Percentiles rank a stretch among this genome's conserved stretches.
These are phyloP conservation scores for Tetrahymena borealis DNA, from an alignment of 73 alveolate genomes.

Conservation along the genomic window DNA sequence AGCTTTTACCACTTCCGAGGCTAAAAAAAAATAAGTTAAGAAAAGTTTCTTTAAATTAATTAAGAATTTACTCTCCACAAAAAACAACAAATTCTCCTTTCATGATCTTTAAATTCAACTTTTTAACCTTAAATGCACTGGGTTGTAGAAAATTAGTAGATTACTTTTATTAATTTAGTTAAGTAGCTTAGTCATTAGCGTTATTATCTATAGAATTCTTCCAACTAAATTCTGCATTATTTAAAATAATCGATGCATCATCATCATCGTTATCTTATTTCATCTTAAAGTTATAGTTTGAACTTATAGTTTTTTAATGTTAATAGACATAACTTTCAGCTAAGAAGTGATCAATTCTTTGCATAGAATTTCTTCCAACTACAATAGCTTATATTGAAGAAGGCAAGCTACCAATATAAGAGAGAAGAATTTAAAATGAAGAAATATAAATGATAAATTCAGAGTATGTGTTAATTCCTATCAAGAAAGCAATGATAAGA, in stretches of 20 bases:
- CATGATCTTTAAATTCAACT: neutral
- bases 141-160: neutral
- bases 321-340: neutral
- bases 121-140: neutral
- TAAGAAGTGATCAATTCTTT: neutral
- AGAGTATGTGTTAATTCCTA: neutral
- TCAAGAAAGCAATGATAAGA: neutral
- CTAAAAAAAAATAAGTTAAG: neutral
- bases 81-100: neutral
- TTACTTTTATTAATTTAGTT: neutral
- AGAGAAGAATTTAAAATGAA: neutral
- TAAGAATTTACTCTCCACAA: neutral
- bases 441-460: neutral
- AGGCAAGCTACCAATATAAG: neutral
- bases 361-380: neutral
- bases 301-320: neutral
- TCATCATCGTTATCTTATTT: neutral
- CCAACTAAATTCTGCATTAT: neutral
- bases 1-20: conserved; percentile 19
- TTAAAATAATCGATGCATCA: neutral
- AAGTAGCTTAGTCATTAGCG: neutral
- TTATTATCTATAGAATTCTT: neutral
- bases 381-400: neutral
- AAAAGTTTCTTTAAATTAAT: neutral
- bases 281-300: neutral